phyloP scores from a whole-genome alignment of 305 asterid genomes.

The Euphrasia arctica region DNA sequence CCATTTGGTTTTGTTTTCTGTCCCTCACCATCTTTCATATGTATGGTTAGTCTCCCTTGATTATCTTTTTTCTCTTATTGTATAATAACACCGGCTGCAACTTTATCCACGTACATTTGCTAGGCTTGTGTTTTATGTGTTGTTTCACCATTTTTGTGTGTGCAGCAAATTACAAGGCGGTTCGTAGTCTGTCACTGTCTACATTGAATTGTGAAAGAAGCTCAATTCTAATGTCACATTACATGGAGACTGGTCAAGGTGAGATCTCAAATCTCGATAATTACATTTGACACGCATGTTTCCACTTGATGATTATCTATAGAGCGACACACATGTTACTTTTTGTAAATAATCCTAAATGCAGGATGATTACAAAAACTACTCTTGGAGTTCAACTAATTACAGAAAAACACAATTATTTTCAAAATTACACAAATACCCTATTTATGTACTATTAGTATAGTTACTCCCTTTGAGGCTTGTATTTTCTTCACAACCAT shows the following conservation, averaged over 20 bases:
- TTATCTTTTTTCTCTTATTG: conserved; percentile 27
- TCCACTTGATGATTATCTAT: conserved; percentile 17
- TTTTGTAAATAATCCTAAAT: background rate
- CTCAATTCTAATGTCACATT: conserved; percentile 65
- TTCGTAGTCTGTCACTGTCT: conserved; percentile 73
- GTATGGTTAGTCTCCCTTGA: conserved; percentile 84
- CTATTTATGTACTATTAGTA: background rate
- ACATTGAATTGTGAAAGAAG: conserved; percentile 82
- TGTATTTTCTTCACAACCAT: background rate
- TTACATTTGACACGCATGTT: conserved; percentile 7
- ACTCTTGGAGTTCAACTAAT: background rate
- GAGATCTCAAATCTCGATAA: conserved; percentile 25
- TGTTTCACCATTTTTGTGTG: conserved; percentile 15
- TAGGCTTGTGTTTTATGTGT: conserved; percentile 13
- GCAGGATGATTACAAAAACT: background rate
- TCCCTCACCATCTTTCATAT: conserved; percentile 94
- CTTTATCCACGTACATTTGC: conserved; percentile 10
- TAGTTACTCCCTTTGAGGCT: background rate
- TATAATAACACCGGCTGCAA: conserved; percentile 25
- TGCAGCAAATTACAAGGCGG: conserved; percentile 93
- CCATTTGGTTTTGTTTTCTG: conserved; percentile 91
- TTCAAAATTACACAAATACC: background rate
- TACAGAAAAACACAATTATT: background rate
- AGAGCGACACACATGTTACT: background rate
- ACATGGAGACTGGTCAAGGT: conserved; percentile 81